These are phyloP conservation scores for Lichtheimia corymbifera DNA, from an alignment of 371 early-diverging fungal genomes.

Conservation along the genomic window DNA sequence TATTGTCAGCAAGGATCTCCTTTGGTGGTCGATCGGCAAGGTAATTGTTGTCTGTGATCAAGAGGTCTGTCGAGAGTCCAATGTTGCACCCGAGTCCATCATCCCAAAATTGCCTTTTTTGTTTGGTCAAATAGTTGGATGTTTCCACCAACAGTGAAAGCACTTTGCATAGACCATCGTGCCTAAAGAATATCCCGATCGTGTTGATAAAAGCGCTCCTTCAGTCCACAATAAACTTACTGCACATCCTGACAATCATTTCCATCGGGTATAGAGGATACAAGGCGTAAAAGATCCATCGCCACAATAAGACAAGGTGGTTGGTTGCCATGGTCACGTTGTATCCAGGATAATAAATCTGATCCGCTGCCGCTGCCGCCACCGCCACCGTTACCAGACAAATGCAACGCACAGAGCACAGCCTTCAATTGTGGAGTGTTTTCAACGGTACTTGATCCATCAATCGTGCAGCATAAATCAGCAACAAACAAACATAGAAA, in stretches of 20 bases:
- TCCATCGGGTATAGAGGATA: not conserved
- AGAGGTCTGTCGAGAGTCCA: conserved; percentile 14
- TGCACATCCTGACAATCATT: not conserved
- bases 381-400: not conserved
- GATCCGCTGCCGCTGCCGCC: not conserved
- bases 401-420: conserved; percentile 11
- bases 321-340: conserved; percentile 27
- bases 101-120: conserved; percentile 13
- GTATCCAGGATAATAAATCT: conserved; percentile 22
- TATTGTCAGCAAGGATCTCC: too few relatives aligned
- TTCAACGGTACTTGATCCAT: conserved; percentile 7
- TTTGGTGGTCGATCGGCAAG: not conserved
- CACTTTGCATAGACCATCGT: not conserved
- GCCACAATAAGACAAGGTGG: conserved; percentile 33
- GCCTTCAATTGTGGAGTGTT: conserved; percentile 12
- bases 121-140: conserved; percentile 8
- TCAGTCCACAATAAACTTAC: not conserved
- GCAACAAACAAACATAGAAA: too few relatives aligned
- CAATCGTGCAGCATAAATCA: too few relatives aligned
- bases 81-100: conserved; percentile 15
- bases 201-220: not conserved
- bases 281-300: conserved; percentile 16
- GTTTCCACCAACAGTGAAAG: conserved; percentile 16
- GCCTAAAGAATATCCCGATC: conserved; percentile 2
- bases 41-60: conserved; percentile 11